Base-by-base conservation (phyloP, 495 filamentous ascomycete species). In the Penicillium flavigenum region DNA sequence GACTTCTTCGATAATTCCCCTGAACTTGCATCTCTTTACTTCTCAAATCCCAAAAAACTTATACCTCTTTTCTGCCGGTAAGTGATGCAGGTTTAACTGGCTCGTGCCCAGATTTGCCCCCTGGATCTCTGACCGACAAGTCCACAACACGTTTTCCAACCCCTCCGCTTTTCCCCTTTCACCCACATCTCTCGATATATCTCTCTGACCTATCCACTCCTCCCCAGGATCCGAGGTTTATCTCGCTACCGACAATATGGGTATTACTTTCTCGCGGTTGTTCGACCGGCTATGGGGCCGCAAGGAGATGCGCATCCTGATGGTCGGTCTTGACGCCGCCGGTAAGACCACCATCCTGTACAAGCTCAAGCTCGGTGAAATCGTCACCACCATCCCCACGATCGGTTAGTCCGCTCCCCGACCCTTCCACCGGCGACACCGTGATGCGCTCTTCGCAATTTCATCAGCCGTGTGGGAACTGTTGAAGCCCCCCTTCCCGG, bases 311-410 rank as follows among this genome's bases (percentile, higher is more conserved):
- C 86, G 92, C 80, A 96, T 99, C 76, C 77, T 99, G 74, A 99
- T 99, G 94, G 92, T 99, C 70, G 94, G 94, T 81, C 85, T 99
- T 66, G 94, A 99, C 77, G 94, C 94, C 62, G 94, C 94, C 75
- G 94, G 94, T 84, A 99, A 99, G 84, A 99, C 94, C 69, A 99
- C 94, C 69, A 99, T 99, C 74, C 89, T 99, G 57, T 99, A 99
- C 82, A 99, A 99, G 86, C 84, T 99, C 70, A 99, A 99, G 88
- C 83, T 98, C 63, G 92, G 94, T 83, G 95, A 98, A 85, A 97
- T 99, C 73, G 94, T 98, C 76, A 98, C 94, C 66, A 98, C 94
- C 65, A 98, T 98, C 73, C 94, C 94, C 59, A 98, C 94, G 62
- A 98, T 98, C 75, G 94, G 94, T 98, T 86, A 80, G 93, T 83